Evolutionary conservation across 192 early-diverging fungal genomes (phyloP), one percentile per base, ranked within the genome.

Genomic region (Kappamyces sp.): DNA sequence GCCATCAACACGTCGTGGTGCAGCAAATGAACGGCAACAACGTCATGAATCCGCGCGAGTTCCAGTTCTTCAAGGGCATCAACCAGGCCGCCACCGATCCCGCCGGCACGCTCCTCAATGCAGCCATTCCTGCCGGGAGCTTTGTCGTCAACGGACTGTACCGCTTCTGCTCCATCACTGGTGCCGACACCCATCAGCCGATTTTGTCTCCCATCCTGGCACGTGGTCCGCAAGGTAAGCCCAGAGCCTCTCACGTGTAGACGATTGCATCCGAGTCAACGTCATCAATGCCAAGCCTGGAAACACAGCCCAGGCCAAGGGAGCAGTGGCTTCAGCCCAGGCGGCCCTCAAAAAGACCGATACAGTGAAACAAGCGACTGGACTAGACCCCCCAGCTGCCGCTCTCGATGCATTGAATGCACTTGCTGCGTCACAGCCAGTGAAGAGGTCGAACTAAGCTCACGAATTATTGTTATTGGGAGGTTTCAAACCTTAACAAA

Each of bases 1-100:
- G 74, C 33, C 74, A 76, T 65, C 61, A 70, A 5, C 74, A 76
- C 63, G 60, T 76, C 45, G 73, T 67, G 43, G 52, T 76, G n/a
- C 70, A 76, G 52, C 34, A 12, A 12, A 8, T 36, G 1, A 33
- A 50, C 5, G 49, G 55, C 2, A 57, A 54, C 8, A 38, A 38
- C 36, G 38, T 15, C 14, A 42, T 43, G 5, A 32, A 58, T 34
- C 55, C 55, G 37, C 45, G 5, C 29, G 35, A 22, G 3, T 61
- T 61, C 40, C 32, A 45, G 1, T 66, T 66, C 54, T 66, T 66
- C 59, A 66, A 66, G 47, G 65, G 65, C 7, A 22, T 66, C 14
- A 73, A 76, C 52, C n/a, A 62, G 7, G 65, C 34, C 31, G 63
- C 66, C 29, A 22, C 42, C 39, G 65, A 72, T 45, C 55, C 55